Evolutionary conservation across 2,329 filamentous ascomycete genomes (phyloP).

Genomic region (Aspergillus neotritici): DNA sequence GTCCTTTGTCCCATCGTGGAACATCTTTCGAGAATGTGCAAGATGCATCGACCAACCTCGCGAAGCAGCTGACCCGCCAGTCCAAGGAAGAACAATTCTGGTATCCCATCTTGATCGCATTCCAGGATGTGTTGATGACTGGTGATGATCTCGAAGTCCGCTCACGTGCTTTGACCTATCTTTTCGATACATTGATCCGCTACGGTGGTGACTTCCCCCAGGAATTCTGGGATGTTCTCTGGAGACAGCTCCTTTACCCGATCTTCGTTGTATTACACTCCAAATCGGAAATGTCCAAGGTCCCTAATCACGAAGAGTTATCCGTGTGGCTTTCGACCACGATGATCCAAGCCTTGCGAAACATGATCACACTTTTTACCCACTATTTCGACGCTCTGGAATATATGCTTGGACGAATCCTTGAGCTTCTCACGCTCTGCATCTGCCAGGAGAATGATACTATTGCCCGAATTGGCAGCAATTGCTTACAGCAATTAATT

Average conservation of each 20-base stretch:
- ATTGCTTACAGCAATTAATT: constrained; percentile 94
- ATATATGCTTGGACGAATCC: constrained; percentile 96
- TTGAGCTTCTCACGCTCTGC: constrained; percentile 88
- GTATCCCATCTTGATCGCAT: constrained; percentile 97
- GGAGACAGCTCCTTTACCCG: constrained; percentile 92
- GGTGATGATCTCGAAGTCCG: constrained; percentile 96
- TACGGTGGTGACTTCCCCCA: constrained; percentile 87
- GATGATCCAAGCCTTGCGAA: constrained; percentile 96
- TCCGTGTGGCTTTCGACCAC: constrained; percentile 99
- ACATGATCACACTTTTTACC: constrained; percentile 98
- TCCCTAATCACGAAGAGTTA: constrained; percentile 89
- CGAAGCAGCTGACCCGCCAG: constrained; percentile 65
- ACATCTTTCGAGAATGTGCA: constrained; percentile 42
- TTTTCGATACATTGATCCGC: constrained; percentile 86
- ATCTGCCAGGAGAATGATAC: constrained; percentile 99
- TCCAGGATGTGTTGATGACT: constrained; percentile 98
- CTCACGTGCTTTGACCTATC: constrained; percentile 80
- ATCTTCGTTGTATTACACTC: constrained; percentile 98
- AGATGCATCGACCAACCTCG: constrained; percentile 45
- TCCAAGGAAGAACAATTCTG: constrained; percentile 96
- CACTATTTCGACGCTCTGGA: constrained; percentile 96
- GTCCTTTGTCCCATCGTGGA: constrained; percentile 69
- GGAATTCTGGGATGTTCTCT: constrained; percentile 98
- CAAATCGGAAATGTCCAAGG: constrained; percentile 92
- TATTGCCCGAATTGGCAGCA: constrained; percentile 94